A percentile compares a stretch with the other conserved stretches of the same genome.
Evolutionary conservation across 164 flowering plant species (phyloP).

Genomic region (Saururus chinensis): DNA sequence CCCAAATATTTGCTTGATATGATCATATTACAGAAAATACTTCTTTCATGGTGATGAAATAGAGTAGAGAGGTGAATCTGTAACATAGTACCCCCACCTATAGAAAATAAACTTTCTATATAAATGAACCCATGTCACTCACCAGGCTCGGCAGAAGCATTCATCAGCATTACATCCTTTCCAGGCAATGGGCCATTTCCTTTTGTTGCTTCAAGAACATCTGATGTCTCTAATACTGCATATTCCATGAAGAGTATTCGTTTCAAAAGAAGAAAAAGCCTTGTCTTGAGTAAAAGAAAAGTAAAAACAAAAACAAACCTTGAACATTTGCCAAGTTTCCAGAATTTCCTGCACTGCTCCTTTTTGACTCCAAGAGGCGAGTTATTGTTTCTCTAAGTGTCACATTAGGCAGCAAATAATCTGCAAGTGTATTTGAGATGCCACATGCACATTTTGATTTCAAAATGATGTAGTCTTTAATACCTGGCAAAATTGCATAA

Average conservation of each 20-base stretch:
- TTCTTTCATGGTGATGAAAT: too few species aligned
- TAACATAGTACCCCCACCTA: too few species aligned
- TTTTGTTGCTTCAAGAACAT: slow-evolving; percentile 68
- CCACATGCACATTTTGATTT: slow-evolving; percentile 80
- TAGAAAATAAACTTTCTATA: too few species aligned
- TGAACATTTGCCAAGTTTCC: slow-evolving; percentile 52
- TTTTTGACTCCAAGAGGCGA: slow-evolving; percentile 75
- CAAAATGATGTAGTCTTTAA: slow-evolving; percentile 70
- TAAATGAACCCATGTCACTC: too few species aligned
- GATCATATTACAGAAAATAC: too few species aligned
- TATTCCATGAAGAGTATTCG: too few species aligned
- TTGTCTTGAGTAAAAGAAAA: slow-evolving; percentile 9
- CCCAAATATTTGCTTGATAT: too few species aligned
- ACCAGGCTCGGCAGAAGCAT: slow-evolving; percentile 18
- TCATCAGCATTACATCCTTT: slow-evolving; percentile 85
- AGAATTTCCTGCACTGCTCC: slow-evolving; percentile 72
- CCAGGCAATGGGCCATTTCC: slow-evolving; percentile 59
- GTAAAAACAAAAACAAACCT: slow-evolving; percentile 26
- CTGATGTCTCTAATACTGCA: too few species aligned
- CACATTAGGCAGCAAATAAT: slow-evolving; percentile 90
- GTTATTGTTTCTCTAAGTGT: slow-evolving; percentile 80
- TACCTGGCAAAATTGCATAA: slow-evolving; percentile 38
- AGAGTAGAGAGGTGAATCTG: too few species aligned
- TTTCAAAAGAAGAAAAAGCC: too few species aligned
- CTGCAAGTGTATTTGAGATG: slow-evolving; percentile 72